Conservation (phyloP, 164 flowering plant genomes). For the Echeveria elegans region DNA sequence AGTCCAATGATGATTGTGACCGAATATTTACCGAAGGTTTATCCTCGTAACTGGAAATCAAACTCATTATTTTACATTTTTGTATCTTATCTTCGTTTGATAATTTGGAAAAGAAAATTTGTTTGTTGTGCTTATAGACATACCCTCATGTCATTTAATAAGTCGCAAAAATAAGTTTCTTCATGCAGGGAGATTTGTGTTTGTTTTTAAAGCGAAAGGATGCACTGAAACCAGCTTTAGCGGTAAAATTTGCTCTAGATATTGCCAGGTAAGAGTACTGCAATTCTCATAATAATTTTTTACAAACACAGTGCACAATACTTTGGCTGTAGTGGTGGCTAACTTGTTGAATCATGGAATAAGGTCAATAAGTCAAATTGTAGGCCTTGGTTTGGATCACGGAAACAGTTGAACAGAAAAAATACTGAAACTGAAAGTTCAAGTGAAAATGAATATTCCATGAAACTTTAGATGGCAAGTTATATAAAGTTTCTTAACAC, state of each 20-base stretch:
- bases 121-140: neutral
- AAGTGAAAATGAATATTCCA: too few species aligned
- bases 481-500: too few species aligned
- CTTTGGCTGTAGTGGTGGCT: neutral
- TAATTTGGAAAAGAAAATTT: neutral
- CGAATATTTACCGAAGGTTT: constrained; percentile 65
- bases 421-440: too few species aligned
- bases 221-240: constrained; percentile 41
- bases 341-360: neutral
- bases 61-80: neutral
- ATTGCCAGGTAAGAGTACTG: constrained; percentile 48
- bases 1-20: constrained; percentile 85
- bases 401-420: too few species aligned
- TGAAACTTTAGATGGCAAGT: too few species aligned
- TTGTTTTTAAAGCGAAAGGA: constrained; percentile 49
- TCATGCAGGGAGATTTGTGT: constrained; percentile 62
- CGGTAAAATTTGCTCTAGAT: constrained; percentile 69
- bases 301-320: too few species aligned
- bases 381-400: too few species aligned
- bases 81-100: neutral
- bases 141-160: too few species aligned
- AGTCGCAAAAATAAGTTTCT: neutral
- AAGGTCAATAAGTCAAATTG: neutral
- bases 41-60: neutral
- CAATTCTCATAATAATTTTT: neutral